These are phyloP conservation scores for Bruguiera parviflora DNA, from an alignment of 345 rosid genomes.

Conservation along the genomic window DNA sequence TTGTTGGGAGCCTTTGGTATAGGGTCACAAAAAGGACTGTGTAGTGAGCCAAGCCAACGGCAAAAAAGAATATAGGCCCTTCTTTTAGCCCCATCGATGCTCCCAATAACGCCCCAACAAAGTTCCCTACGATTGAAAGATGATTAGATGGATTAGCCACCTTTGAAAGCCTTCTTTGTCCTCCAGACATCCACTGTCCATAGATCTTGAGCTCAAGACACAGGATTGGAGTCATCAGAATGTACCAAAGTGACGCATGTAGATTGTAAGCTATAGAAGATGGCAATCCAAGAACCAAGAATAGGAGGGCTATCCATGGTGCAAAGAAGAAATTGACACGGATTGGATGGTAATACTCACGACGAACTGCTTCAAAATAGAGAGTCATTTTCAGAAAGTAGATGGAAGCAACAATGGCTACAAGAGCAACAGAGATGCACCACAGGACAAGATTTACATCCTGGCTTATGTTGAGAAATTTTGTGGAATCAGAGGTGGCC, in stretches of 20 bases:
- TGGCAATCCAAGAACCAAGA: conserved; percentile 74
- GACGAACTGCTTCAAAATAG: conserved; percentile 85
- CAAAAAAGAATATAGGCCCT: conserved; percentile 89
- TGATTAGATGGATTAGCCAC: conserved; percentile 95
- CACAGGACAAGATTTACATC: conserved; percentile 54
- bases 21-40: conserved; percentile 82
- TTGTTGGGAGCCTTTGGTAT: conserved; percentile 90
- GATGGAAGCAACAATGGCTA: conserved; percentile 39
- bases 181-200: conserved; percentile 98
- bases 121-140: conserved; percentile 78
- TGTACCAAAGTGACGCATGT: conserved; percentile 62
- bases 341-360: conserved; percentile 79
- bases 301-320: conserved; percentile 75
- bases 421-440: conserved; percentile 60
- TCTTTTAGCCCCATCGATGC: conserved; percentile 89
- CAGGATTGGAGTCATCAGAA: conserved; percentile 77
- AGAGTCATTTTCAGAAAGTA: conserved; percentile 61
- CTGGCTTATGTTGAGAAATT: conserved; percentile 59
- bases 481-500: conserved; percentile 57
- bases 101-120: conserved; percentile 83
- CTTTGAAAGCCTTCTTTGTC: conserved; percentile 80
- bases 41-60: conserved; percentile 84
- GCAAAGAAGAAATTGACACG: conserved; percentile 96
- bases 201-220: conserved; percentile 76
- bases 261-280: conserved; percentile 39